Conservation (phyloP, 805 yeast species). For the Pichia rugopelliculosa region DNA sequence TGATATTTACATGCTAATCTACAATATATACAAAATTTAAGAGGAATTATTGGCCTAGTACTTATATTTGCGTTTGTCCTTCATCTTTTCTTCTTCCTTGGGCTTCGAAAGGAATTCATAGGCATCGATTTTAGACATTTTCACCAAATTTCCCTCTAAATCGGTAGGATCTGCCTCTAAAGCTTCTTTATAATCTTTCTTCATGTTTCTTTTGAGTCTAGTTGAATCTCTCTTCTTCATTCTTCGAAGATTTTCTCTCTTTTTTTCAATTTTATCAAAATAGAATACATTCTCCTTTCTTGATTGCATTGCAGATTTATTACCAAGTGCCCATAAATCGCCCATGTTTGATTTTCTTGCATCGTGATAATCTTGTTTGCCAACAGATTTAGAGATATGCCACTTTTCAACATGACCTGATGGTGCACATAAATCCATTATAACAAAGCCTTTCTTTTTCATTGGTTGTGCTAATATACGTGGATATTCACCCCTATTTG, state of each 20-base stretch:
- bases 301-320: constrained; percentile 41
- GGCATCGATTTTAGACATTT: constrained; percentile 24
- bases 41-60: constrained; percentile 2
- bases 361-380: constrained; percentile 74
- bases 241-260: constrained; percentile 24
- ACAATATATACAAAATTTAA: neutral
- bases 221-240: constrained; percentile 22
- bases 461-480: constrained; percentile 64
- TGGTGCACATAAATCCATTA: constrained; percentile 70
- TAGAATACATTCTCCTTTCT: constrained; percentile 28
- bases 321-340: constrained; percentile 78
- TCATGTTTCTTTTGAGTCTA: constrained; percentile 19
- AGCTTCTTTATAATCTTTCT: constrained; percentile 20
- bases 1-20: neutral
- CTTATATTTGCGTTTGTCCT: constrained; percentile 16
- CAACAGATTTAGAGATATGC: constrained; percentile 75
- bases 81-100: constrained; percentile 21
- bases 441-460: constrained; percentile 77
- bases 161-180: constrained; percentile 16
- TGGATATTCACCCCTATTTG: constrained; percentile 47
- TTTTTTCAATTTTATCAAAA: constrained; percentile 28
- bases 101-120: constrained; percentile 22
- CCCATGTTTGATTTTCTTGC: constrained; percentile 82
- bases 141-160: constrained; percentile 16
- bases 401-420: constrained; percentile 79